Evolutionary conservation across 805 yeast species (phyloP).

Genomic region (Starmerella roubikii): DNA sequence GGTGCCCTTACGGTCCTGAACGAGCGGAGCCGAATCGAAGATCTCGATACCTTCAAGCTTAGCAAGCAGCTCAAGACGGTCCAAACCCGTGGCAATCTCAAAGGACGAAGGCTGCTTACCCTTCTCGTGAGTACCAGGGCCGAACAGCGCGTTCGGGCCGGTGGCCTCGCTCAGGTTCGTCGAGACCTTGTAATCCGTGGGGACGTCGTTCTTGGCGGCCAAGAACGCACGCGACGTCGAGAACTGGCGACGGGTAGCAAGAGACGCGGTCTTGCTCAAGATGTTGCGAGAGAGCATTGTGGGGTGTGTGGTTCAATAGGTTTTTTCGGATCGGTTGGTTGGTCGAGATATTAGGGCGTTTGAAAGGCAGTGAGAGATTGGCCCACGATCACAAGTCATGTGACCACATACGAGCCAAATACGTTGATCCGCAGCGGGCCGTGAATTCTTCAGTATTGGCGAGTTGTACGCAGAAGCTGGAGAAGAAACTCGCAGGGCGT

Average conservation of each 20-base stretch:
- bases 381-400: too few species aligned
- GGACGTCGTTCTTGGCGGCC: slow-evolving; percentile 11
- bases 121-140: slow-evolving; percentile 62
- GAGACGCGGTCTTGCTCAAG: slow-evolving; percentile 12
- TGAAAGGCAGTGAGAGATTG: background rate
- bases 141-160: slow-evolving; percentile 64
- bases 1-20: slow-evolving; percentile 81
- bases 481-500: too few species aligned
- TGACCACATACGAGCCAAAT: too few species aligned
- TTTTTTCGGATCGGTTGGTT: background rate
- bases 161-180: slow-evolving; percentile 55
- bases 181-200: slow-evolving; percentile 17
- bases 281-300: slow-evolving; percentile 14
- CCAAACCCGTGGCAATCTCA: slow-evolving; percentile 97
- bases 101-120: slow-evolving; percentile 73
- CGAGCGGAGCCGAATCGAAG: slow-evolving; percentile 72
- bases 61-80: slow-evolving; percentile 88
- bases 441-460: too few species aligned
- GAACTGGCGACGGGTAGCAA: slow-evolving; percentile 12
- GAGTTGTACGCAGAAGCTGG: too few species aligned
- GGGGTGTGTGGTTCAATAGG: background rate
- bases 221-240: slow-evolving; percentile 6
- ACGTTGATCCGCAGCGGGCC: too few species aligned
- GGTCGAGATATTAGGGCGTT: background rate
- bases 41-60: slow-evolving; percentile 91